Base-by-base conservation (phyloP, 371 early-diverging fungal species). In the Lichtheimia corymbifera region DNA sequence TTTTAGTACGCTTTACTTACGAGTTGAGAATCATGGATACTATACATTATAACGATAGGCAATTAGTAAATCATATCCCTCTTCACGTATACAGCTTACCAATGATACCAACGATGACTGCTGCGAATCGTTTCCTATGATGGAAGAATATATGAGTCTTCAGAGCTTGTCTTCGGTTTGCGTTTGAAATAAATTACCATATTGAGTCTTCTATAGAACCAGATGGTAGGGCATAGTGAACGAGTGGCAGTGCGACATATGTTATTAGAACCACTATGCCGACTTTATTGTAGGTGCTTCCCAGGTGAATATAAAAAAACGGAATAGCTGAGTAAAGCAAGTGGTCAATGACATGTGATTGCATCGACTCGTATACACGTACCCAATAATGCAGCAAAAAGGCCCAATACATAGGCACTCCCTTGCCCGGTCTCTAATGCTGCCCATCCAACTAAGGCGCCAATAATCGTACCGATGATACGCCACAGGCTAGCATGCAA, bases 361-460 rank as follows among this genome's bases (percentile, higher is more conserved):
- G 1, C 22, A 53, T 20, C 6, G 11, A 11, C 4, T 28, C 28
- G 7, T 12, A 24, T 18, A 28, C 7, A 49, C 65, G 59, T 72
- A 86, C 86, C 76, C 41, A 86, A 47, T 27, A 84, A 22, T 3
- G 81, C 69, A 28, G 83, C 84, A 78, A 86, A 83, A 9, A 73
- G 53, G 13, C 72, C 81, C 24, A 83, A 64, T 0, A 84, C 70
- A 58, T 80, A 86, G 0, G 86, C 82, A 60, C 81, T 68, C 15
- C 69, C 68, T 7, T 71, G 72, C n/a, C 70, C 68, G 7, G 77
- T 80, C 43, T 72, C 71, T 24, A 78, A 67, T 4, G 84, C 84
- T 35, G 70, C 71, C 78, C 83, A 63, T 1, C 84, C 86, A 62
- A 76, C 65, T 3, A 82, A 54, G 0, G 80, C 79, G 3, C 86